Evolutionary conservation across 345 rosid genomes (phyloP).

Genomic region (Syzygium aqueum): DNA sequence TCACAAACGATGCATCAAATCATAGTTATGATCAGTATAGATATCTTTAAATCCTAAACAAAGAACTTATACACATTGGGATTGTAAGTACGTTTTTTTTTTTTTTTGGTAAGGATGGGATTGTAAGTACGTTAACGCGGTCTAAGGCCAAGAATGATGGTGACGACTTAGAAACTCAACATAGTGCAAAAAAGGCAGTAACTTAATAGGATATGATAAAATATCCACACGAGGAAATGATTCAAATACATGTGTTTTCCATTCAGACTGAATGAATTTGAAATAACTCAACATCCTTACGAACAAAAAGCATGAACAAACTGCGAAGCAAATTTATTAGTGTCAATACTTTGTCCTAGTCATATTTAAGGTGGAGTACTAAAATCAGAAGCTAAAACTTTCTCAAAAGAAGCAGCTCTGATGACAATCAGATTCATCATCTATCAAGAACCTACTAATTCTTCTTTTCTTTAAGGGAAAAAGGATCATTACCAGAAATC

Average conservation of each 20-base stretch:
- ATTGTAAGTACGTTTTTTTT: not conserved
- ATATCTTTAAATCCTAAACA: not conserved
- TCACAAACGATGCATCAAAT: not conserved
- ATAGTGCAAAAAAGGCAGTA: not conserved
- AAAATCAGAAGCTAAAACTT: not conserved
- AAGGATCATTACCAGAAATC: constrained; percentile 11
- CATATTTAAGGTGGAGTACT: not conserved
- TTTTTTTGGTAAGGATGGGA: no score
- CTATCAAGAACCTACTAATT: not conserved
- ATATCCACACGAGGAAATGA: not conserved
- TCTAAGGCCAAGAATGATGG: not conserved
- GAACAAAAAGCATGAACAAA: not conserved
- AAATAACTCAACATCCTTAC: no score
- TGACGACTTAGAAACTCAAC: not conserved
- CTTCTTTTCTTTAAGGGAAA: not conserved
- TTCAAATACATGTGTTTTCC: not conserved
- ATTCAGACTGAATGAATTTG: not conserved
- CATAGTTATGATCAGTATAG: not conserved
- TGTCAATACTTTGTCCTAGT: not conserved
- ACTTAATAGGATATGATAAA: not conserved
- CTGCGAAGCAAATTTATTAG: not conserved
- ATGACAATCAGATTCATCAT: not conserved
- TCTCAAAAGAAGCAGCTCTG: not conserved
- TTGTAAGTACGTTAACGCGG: not conserved
- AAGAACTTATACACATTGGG: not conserved